phyloP scores from a whole-genome alignment of 495 filamentous ascomycete species.

The Daldinia vernicosa region DNA sequence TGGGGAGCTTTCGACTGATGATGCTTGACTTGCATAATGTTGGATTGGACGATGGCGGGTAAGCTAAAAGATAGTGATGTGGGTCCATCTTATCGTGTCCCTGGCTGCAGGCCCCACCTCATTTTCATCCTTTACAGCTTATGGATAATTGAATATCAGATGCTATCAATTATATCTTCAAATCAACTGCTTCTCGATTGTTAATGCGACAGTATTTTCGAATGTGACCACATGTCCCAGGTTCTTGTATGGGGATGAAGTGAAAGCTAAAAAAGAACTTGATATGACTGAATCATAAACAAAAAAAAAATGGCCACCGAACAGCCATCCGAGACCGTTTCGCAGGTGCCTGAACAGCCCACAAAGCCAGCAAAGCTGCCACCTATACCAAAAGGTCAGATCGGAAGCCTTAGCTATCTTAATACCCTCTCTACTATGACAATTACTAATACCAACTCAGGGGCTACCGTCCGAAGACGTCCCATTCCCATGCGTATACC shows the following conservation, averaged over 20 bases:
- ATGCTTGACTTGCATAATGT: slow-evolving; percentile 1
- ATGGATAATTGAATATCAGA: slow-evolving; percentile 1
- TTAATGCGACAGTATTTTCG: not conserved
- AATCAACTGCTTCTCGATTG: not conserved
- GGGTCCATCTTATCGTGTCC: slow-evolving; percentile 11
- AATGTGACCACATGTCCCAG: not conserved
- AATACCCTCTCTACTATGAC: not conserved
- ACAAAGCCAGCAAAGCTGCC: slow-evolving; percentile 54
- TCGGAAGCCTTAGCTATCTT: not conserved
- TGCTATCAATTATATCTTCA: not conserved
- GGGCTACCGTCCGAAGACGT: slow-evolving; percentile 74
- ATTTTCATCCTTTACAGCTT: slow-evolving; percentile 9
- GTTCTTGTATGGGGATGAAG: not conserved
- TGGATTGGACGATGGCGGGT: not conserved
- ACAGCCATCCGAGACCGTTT: slow-evolving; percentile 6
- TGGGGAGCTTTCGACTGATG: slow-evolving; percentile 33
- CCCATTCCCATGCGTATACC: slow-evolving; percentile 62
- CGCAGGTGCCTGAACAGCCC: slow-evolving; percentile 13
- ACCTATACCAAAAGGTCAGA: slow-evolving; percentile 57
- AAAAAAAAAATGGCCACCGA: slow-evolving; percentile 19
- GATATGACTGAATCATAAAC: not conserved
- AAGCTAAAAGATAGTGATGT: slow-evolving; percentile 18
- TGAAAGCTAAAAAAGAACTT: not conserved
- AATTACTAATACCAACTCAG: slow-evolving; percentile 35
- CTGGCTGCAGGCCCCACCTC: slow-evolving; percentile 14